Conservation (phyloP, 1,139 yeast species). For the Pichia sp. region DNA sequence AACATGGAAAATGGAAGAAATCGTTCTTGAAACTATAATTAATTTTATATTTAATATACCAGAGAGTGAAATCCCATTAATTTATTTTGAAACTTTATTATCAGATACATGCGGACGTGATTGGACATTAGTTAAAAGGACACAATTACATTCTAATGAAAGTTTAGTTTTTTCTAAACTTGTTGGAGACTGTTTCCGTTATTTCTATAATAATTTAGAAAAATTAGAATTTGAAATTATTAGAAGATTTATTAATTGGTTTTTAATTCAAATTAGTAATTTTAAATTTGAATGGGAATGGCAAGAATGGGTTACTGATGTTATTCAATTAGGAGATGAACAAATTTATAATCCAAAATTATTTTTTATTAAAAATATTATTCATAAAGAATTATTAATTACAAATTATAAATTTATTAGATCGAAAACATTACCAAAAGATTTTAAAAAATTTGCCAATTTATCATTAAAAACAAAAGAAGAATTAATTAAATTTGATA, state of each 20-base stretch:
- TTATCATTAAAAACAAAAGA: conserved; percentile 35
- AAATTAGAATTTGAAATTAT: conserved; percentile 71
- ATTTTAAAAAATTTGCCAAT: conserved; percentile 61
- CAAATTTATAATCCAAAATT: conserved; percentile 63
- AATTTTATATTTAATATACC: conserved; percentile 77
- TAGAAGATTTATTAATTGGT: conserved; percentile 80
- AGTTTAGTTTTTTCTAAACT: conserved; percentile 86
- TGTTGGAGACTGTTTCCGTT: conserved; percentile 88
- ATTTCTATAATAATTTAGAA: conserved; percentile 63
- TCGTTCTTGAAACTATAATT: conserved; percentile 77
- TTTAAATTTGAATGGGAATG: conserved; percentile 97
- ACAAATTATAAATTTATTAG: conserved; percentile 60
- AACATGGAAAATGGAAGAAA: conserved; percentile 90
- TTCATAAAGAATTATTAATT: conserved; percentile 77
- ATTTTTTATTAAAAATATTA: conserved; percentile 69
- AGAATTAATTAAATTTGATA: conserved; percentile 26
- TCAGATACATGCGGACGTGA: conserved; percentile 73
- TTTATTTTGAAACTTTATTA: conserved; percentile 81
- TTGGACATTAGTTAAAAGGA: conserved; percentile 28
- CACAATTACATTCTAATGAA: conserved; percentile 32
- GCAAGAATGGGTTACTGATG: conserved; percentile 85
- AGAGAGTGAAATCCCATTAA: conserved; percentile 53
- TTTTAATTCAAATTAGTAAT: conserved; percentile 86
- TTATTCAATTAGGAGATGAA: conserved; percentile 34
- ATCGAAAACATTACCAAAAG: conserved; percentile 68